phyloP scores from a whole-genome alignment of 768 basidiomycete species.

The Termitomyces sp. region DNA sequence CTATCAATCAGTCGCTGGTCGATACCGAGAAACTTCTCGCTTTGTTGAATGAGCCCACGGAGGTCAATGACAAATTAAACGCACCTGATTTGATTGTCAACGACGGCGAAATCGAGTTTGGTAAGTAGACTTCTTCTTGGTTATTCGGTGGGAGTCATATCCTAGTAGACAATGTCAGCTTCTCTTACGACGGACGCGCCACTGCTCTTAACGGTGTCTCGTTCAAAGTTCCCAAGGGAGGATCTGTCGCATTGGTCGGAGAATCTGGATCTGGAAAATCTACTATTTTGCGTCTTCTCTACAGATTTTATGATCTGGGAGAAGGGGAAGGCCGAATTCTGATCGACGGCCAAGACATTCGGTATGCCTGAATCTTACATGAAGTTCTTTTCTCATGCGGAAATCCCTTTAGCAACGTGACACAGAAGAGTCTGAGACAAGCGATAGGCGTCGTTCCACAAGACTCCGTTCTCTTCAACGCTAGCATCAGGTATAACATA shows the following conservation, averaged over 20 bases:
- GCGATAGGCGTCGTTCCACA: conserved; percentile 92
- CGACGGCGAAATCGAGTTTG: conserved; percentile 83
- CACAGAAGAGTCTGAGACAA: conserved; percentile 70
- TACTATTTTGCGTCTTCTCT: conserved; percentile 80
- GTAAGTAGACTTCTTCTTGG: conserved; percentile 26
- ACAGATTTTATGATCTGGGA: conserved; percentile 86
- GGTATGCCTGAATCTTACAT: conserved; percentile 20
- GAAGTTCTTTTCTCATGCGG: not conserved
- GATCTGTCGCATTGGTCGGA: conserved; percentile 86
- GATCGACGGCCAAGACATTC: conserved; percentile 83
- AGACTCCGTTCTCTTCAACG: conserved; percentile 70
- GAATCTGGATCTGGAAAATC: conserved; percentile 81
- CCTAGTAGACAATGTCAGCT: conserved; percentile 68
- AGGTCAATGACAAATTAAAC: conserved; percentile 75
- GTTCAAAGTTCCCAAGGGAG: conserved; percentile 84
- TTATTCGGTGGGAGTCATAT: not conserved
- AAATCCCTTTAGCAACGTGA: conserved; percentile 54
- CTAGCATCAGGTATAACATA: conserved; percentile 68
- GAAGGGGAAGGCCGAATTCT: conserved; percentile 75
- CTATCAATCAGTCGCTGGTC: conserved; percentile 67
- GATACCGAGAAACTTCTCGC: conserved; percentile 83
- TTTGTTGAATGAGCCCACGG: conserved; percentile 75
- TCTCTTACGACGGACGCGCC: conserved; percentile 74
- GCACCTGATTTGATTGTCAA: conserved; percentile 68
- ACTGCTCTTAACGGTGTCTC: conserved; percentile 72